These are phyloP conservation scores for Sophora flavescens DNA, from an alignment of 306 rosid genomes.

Conservation along the genomic window DNA sequence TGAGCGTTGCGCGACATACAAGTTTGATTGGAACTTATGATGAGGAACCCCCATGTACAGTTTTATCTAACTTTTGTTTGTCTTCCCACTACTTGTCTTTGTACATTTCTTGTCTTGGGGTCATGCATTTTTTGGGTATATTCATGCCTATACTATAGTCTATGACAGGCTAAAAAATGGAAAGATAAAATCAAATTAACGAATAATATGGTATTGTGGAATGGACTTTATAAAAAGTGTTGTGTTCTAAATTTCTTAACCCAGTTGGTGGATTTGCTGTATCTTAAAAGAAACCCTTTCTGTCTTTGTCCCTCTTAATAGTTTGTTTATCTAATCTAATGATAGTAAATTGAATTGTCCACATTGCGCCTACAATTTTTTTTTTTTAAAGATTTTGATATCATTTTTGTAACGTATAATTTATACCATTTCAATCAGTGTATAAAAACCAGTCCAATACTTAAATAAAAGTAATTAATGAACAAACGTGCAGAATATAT, in stretches of 20 bases:
- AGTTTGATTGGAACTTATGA: constrained; percentile 51
- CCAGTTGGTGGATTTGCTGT: constrained; percentile 44
- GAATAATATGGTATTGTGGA: constrained; percentile 31
- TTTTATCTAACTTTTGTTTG: constrained; percentile 49
- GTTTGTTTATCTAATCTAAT: constrained; percentile 17
- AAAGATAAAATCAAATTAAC: constrained; percentile 38
- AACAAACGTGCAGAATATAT: background rate
- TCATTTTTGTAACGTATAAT: background rate
- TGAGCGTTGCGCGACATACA: constrained; percentile 26
- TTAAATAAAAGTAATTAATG: background rate
- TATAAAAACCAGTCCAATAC: background rate
- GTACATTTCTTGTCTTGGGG: constrained; percentile 45
- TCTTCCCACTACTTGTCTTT: constrained; percentile 54
- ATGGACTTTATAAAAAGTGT: constrained; percentile 39
- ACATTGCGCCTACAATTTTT: background rate
- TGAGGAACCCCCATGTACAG: constrained; percentile 51
- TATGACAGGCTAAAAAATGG: constrained; percentile 41
- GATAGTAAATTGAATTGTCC: constrained; percentile 24
- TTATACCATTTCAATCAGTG: background rate
- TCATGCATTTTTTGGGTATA: constrained; percentile 38
- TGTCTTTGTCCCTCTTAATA: constrained; percentile 41
- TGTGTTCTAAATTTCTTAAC: constrained; percentile 37
- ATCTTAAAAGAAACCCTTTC: constrained; percentile 47
- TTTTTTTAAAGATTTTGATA: background rate
- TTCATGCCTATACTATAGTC: constrained; percentile 33